A percentile compares a stretch with the other conserved stretches of the same genome.
phyloP scores from a whole-genome alignment of 495 filamentous ascomycete species.

The Neurospora tetrasperma region DNA sequence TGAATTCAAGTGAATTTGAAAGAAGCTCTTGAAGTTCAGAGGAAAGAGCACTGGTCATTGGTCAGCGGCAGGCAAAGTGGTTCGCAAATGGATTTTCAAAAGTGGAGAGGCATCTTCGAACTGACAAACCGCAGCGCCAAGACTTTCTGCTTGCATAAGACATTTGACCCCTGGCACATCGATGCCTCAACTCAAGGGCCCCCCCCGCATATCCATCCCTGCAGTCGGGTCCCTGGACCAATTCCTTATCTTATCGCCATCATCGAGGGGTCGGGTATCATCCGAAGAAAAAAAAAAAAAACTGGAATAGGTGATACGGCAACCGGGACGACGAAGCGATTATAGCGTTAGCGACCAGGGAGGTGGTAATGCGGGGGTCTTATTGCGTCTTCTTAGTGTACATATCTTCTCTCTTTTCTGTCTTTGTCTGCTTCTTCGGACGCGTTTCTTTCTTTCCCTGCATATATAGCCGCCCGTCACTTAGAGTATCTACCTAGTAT shows the following conservation, averaged over 20 bases:
- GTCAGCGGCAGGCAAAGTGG: not conserved
- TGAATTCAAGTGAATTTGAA: not conserved
- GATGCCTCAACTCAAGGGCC: not conserved
- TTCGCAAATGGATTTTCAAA: not conserved
- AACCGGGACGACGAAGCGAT: not conserved
- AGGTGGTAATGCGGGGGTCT: not conserved
- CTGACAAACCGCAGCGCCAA: not conserved
- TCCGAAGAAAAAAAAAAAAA: not conserved
- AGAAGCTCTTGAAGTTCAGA: not conserved
- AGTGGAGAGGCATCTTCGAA: not conserved
- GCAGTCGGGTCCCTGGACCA: not conserved
- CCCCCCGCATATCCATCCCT: not conserved
- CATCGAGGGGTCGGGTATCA: not conserved
- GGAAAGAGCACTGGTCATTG: not conserved
- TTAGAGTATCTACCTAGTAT: not conserved
- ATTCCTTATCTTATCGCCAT: not conserved
- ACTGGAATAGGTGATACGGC: not conserved
- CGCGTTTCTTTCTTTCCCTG: not conserved
- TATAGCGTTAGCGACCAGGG: not conserved
- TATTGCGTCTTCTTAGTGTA: not conserved
- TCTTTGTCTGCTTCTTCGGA: not conserved
- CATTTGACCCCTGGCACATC: not conserved
- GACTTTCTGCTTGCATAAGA: not conserved
- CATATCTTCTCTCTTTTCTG: not conserved
- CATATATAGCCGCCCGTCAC: not conserved